Evolutionary conservation across 306 rosid genomes (phyloP), one percentile per base, ranked within the genome.

Genomic region (Vigna mungo): DNA sequence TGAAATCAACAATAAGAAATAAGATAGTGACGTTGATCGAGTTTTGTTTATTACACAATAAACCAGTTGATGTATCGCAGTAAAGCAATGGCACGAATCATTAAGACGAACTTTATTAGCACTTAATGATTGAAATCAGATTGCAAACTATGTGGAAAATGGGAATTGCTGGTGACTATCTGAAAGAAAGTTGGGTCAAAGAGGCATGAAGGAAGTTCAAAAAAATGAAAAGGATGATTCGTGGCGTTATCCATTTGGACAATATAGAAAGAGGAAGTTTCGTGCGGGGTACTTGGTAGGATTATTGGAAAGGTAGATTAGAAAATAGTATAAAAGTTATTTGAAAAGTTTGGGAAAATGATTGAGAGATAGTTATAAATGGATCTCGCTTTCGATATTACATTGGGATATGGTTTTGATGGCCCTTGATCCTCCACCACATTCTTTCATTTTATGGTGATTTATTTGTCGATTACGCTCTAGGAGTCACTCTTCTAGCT

Each of bases 241-340:
- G 10, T 58, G 41, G 65, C 6, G 9, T 54, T 54, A 54, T 54
- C 60, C 30, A 27, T 60, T 58, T 60, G 5, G 41, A 30, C 10
- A 30, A 30, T 3, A 59, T 59, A 6, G 67, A 15, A 15, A 32
- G 65, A 60, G 44, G 13, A 58, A 58, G 64, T 58, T 85, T 66
- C 86, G 86, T 88, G 89, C 39, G 52, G 87, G 51, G 7, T 75
- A 60, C 55, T 67, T 72, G 64, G 39, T 18, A 41, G 4, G 49
- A 11, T 56, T 21, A 46, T 32, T 82, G 56, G 48, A 18, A 34
- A 17, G 65, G 37, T 32, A 65, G 67, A 74, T 70, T 74, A 65
- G 78, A 69, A 51, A 75, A 70, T 10, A 66, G 52, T 60, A 71
- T 76, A 55, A n/a, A 72, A 54, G 68, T 71, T 62, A 15, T 44